Evolutionary conservation across 208 protist species (phyloP).

Genomic region (Tetramitus jugosus): DNA sequence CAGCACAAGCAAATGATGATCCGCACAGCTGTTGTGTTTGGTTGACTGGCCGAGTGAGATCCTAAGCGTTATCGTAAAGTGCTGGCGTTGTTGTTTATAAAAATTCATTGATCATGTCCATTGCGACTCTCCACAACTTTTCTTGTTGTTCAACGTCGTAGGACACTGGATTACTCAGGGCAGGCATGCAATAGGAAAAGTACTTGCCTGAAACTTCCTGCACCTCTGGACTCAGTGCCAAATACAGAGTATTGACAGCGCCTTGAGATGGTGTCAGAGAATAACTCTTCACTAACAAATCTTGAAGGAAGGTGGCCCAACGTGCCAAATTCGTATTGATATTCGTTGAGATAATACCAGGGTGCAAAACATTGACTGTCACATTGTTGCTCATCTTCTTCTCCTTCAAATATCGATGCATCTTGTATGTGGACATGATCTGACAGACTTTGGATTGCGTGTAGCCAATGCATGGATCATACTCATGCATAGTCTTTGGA

Average conservation of each 20-base stretch:
- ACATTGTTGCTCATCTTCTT: background rate
- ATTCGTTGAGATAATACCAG: conserved; percentile 8
- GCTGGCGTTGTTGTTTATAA: conserved; percentile 15
- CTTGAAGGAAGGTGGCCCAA: too few relatives aligned
- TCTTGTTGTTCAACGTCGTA: background rate
- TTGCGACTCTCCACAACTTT: background rate
- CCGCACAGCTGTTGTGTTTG: too few relatives aligned
- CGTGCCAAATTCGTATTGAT: background rate
- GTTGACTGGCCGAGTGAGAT: too few relatives aligned
- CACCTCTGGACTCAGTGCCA: background rate
- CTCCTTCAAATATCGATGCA: background rate
- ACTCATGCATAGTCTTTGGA: background rate
- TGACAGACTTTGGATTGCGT: background rate
- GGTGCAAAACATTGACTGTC: background rate
- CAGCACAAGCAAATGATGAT: too few relatives aligned
- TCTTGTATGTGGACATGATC: conserved; percentile 8
- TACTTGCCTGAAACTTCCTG: conserved; percentile 5
- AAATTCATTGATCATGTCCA: background rate
- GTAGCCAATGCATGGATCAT: background rate
- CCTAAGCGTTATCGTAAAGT: too few relatives aligned
- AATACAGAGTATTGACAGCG: background rate
- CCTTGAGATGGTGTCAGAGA: background rate
- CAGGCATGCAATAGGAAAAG: background rate
- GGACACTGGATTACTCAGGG: too few relatives aligned
- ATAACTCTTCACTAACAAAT: too few relatives aligned